Percentiles rank a stretch among this genome's conserved stretches.
phyloP scores from a whole-genome alignment of 2,329 filamentous ascomycete genomes.

The Diaporthe destruens region DNA sequence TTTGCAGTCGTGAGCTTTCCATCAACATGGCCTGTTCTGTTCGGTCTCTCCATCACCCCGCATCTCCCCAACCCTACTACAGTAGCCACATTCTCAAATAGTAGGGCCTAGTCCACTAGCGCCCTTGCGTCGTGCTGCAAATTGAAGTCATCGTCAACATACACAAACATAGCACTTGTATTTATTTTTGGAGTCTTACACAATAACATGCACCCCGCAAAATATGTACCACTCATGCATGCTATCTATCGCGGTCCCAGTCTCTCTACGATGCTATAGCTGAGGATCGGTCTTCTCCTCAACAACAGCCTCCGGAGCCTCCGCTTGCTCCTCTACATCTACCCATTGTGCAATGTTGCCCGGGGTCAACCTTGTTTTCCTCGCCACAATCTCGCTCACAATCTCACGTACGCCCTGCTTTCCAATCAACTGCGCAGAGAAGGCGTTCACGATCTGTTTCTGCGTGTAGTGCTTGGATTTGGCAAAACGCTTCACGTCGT shows the following conservation, averaged over 20 bases:
- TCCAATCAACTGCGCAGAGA: constrained; percentile 69
- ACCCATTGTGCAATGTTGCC: constrained; percentile 47
- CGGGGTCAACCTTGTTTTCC: constrained; percentile 64
- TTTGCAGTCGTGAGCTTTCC: background rate
- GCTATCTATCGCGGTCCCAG: constrained; percentile 17
- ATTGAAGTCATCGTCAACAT: constrained; percentile 10
- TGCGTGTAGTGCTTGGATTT: constrained; percentile 55
- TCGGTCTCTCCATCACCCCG: constrained; percentile 5
- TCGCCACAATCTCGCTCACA: constrained; percentile 74
- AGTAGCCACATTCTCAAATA: background rate
- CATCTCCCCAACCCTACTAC: background rate
- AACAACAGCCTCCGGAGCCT: background rate
- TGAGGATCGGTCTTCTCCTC: background rate
- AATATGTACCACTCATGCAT: background rate
- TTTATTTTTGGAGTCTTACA: background rate
- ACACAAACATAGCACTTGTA: background rate
- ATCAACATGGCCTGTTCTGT: background rate
- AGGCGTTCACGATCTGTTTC: constrained; percentile 71
- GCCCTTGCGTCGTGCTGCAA: background rate
- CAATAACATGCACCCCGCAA: background rate
- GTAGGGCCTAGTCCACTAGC: background rate
- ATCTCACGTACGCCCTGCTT: constrained; percentile 79
- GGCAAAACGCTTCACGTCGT: constrained; percentile 64
- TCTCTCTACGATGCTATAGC: background rate
- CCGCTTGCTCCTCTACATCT: constrained; percentile 55